Evolutionary conservation across 371 early-diverging fungal species (phyloP).

Genomic region (Nosema muscidifuracis): DNA sequence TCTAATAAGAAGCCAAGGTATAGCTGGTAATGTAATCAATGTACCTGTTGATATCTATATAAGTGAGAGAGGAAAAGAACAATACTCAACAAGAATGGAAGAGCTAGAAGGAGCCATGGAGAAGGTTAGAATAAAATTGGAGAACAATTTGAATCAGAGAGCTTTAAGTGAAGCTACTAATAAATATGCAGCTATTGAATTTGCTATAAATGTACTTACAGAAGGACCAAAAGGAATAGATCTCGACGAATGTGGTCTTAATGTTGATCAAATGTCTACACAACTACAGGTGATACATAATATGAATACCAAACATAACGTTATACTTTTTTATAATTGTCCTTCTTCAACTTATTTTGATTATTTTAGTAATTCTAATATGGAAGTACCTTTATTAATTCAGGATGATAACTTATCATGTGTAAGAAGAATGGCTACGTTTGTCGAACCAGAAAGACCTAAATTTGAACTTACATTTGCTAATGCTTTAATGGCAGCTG

Average conservation of each 20-base stretch:
- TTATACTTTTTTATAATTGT: conserved; percentile 32
- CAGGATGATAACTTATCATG: conserved; percentile 9
- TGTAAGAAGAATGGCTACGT: conserved; percentile 15
- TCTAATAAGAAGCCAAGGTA: background rate
- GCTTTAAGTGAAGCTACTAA: conserved; percentile 12
- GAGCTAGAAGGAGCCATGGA: conserved; percentile 21
- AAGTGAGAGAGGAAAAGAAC: conserved; percentile 1
- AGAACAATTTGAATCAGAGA: conserved; percentile 12
- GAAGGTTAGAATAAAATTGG: conserved; percentile 13
- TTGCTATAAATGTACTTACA: conserved; percentile 9
- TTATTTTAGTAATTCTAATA: conserved; percentile 14
- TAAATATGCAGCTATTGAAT: conserved; percentile 1
- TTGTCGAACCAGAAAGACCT: conserved; percentile 29
- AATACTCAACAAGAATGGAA: conserved; percentile 10
- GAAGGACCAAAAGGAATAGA: conserved; percentile 25
- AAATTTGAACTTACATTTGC: conserved; percentile 29
- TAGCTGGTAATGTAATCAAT: background rate
- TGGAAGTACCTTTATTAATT: conserved; percentile 13
- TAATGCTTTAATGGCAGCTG: conserved; percentile 19
- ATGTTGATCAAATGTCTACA: background rate
- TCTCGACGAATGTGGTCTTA: conserved; percentile 27
- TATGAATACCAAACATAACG: background rate
- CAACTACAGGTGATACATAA: conserved; percentile 1
- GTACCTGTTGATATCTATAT: conserved; percentile 27
- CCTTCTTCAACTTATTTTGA: conserved; percentile 22